phyloP scores from a whole-genome alignment of 2,329 filamentous ascomycete species.

The Talaromyces atroroseus region DNA sequence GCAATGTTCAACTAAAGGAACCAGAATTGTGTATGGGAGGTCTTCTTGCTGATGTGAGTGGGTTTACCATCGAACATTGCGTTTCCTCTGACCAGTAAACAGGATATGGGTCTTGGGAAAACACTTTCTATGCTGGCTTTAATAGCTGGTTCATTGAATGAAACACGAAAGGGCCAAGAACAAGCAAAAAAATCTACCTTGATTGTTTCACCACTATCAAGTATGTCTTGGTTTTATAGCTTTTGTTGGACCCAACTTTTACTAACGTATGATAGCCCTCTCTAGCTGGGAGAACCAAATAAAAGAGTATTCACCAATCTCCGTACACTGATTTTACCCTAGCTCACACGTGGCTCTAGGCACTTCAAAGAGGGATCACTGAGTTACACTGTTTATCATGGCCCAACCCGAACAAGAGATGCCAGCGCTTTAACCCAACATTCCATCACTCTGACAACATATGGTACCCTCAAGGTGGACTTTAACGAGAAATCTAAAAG shows the following conservation, averaged over 20 bases:
- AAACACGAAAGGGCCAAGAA: background rate
- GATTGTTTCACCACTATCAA: constrained; percentile 1
- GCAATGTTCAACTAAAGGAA: constrained; percentile 1
- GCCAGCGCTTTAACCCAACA: too few species aligned
- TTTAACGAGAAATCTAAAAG: background rate
- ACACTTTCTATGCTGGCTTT: constrained; percentile 2
- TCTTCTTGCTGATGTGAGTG: constrained; percentile 1
- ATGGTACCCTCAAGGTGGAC: too few species aligned
- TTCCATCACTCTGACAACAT: too few species aligned
- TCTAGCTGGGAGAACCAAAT: constrained; percentile 2
- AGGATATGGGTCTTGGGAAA: constrained; percentile 2
- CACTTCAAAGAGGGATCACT: constrained; percentile 2
- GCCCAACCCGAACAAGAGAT: too few species aligned
- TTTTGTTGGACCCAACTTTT: background rate
- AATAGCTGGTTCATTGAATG: constrained; percentile 1
- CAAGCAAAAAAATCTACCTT: background rate
- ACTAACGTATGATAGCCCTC: background rate
- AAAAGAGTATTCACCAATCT: background rate
- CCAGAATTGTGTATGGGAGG: background rate
- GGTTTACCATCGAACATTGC: background rate
- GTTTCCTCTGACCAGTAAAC: background rate
- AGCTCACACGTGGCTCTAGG: constrained; percentile 1
- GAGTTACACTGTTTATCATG: background rate
- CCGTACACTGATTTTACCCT: background rate
- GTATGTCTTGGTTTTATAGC: constrained; percentile 1